Evolutionary conservation across 345 rosid species (phyloP).

Genomic region (Anastatica hierochuntica): DNA sequence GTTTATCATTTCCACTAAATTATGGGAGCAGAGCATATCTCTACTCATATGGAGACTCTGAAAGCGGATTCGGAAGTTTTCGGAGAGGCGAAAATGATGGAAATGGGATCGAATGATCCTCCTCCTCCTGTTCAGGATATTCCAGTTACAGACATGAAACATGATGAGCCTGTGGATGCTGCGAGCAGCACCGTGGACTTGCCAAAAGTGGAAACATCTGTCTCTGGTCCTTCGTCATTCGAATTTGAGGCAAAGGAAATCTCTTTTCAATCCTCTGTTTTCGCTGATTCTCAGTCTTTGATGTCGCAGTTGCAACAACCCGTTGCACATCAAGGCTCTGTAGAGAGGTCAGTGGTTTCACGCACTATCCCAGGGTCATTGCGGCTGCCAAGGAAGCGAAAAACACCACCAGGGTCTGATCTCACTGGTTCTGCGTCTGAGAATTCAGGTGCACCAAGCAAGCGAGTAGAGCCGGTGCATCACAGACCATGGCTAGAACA

Average conservation of each 20-base stretch:
- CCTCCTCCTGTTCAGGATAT: background rate
- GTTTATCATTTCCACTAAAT: slow-evolving; percentile 9
- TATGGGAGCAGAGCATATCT: slow-evolving; percentile 10
- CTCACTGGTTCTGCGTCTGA: slow-evolving; percentile 26
- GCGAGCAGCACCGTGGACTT: background rate
- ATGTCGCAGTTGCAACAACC: slow-evolving; percentile 9
- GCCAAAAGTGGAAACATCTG: slow-evolving; percentile 2
- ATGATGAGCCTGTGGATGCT: slow-evolving; percentile 5
- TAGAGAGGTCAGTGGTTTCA: background rate
- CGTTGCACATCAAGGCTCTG: background rate
- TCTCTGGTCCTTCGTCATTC: slow-evolving; percentile 1
- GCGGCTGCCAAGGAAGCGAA: slow-evolving; percentile 50
- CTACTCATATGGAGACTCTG: background rate
- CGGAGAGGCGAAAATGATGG: background rate
- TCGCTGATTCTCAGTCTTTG: slow-evolving; percentile 9
- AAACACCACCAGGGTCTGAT: slow-evolving; percentile 35
- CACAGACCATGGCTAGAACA: slow-evolving; percentile 87
- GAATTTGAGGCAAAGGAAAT: background rate
- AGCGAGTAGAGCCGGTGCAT: slow-evolving; percentile 44
- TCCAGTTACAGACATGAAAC: background rate
- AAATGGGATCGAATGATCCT: background rate
- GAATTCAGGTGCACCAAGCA: slow-evolving; percentile 33
- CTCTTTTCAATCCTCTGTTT: slow-evolving; percentile 5
- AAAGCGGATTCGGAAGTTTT: background rate
- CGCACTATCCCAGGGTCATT: slow-evolving; percentile 1